phyloP scores from a whole-genome alignment of 2,329 filamentous ascomycete genomes.

The Zymoseptoria passerinii region DNA sequence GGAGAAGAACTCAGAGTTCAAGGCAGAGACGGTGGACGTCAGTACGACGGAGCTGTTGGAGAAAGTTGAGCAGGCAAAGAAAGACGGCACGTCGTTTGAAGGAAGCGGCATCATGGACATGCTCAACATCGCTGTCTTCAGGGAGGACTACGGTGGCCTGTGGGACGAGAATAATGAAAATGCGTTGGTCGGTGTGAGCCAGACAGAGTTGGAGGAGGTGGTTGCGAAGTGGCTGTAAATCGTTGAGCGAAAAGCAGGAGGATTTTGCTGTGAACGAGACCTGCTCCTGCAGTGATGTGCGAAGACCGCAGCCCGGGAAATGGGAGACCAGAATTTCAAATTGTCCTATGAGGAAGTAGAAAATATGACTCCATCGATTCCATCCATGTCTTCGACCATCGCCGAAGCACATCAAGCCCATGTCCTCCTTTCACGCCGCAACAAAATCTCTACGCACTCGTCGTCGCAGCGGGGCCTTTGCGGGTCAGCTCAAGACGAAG shows the following conservation, averaged over 20 bases:
- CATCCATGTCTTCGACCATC: neutral
- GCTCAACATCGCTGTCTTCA: constrained; percentile 23
- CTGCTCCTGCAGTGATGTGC: neutral
- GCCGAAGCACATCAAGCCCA: neutral
- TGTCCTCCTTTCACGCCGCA: neutral
- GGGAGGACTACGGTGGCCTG: constrained; percentile 26
- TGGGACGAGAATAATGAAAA: constrained; percentile 31
- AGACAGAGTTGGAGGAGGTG: constrained; percentile 24
- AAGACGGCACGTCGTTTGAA: neutral
- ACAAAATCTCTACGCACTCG: neutral
- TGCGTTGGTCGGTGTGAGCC: constrained; percentile 29
- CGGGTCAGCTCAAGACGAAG: neutral
- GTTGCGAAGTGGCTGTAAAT: constrained; percentile 16
- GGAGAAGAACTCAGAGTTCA: constrained; percentile 27
- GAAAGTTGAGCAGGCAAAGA: constrained; percentile 6
- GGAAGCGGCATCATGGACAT: constrained; percentile 21
- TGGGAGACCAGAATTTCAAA: neutral
- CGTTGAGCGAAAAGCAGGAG: neutral
- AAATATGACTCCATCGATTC: neutral
- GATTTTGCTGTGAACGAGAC: neutral
- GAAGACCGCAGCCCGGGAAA: neutral
- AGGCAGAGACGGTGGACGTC: constrained; percentile 18
- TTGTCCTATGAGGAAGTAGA: neutral
- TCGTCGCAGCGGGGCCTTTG: neutral
- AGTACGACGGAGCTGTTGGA: constrained; percentile 24